Evolutionary conservation across 2,329 filamentous ascomycete genomes (phyloP).

Genomic region (Phialophora tarda): DNA sequence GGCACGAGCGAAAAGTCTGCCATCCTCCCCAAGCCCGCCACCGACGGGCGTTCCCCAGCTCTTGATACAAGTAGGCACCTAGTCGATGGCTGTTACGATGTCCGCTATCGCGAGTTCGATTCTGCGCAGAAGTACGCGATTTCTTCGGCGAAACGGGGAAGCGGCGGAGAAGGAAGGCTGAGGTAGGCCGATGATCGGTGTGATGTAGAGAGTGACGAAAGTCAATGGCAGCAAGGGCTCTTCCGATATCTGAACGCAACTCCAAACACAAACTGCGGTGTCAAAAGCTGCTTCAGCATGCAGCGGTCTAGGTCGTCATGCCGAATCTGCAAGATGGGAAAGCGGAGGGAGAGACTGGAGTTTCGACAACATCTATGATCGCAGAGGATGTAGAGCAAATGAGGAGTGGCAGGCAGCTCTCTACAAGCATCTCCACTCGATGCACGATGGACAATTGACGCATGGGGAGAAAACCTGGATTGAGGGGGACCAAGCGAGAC

Average conservation of each 20-base stretch:
- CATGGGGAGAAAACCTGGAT: not conserved
- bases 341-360: not conserved
- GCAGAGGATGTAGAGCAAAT: constrained; percentile 2
- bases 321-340: not conserved
- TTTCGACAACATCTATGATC: not conserved
- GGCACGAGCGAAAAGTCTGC: constrained; percentile 54
- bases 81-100: not conserved
- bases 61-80: not conserved
- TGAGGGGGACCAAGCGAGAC: constrained; percentile 3
- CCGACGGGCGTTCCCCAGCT: constrained; percentile 19
- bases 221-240: not conserved
- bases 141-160: not conserved
- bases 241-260: not conserved
- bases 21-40: constrained; percentile 32
- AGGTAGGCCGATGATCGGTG: not conserved
- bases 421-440: constrained; percentile 12
- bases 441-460: not conserved
- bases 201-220: constrained; percentile 1
- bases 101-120: not conserved
- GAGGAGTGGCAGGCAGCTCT: constrained; percentile 13
- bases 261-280: not conserved
- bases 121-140: not conserved
- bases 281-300: not conserved
- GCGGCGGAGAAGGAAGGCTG: not conserved
- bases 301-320: constrained; percentile 3